Evolutionary conservation across 257 asterid genomes (phyloP), one percentile per base, ranked within the genome.

Genomic region (Datura wrightii): DNA sequence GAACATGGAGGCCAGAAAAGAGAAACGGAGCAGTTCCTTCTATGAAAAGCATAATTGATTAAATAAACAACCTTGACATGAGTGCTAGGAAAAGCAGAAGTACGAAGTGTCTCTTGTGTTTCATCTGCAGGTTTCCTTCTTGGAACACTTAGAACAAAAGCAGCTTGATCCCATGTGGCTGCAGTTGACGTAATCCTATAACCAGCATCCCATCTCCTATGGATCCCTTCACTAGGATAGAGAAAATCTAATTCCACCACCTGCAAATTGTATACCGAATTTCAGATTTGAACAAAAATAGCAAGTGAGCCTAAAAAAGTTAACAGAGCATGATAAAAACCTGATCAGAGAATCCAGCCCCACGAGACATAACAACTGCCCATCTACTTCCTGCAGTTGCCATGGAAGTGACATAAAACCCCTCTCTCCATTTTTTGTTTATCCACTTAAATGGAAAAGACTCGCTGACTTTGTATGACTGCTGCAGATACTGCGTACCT

Each of bases 91-190:
- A 94, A 94, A 69, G 94, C 95, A 81, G 97, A 92, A n/a, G 98
- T 94, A 10, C 98, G 92, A 39, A 94, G 97, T 6, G 98, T 94
- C 90, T 92, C 98, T 83, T 94, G 98, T 71, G 97, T 93, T 85
- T 93, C 98, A 84, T 94, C 97, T 10, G 92, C 84, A n/a, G 92
- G 90, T 80, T 89, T 93, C 85, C 92, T 83, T 81, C 95, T 86
- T 8, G 97, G 94, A 83, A 88, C 88, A 87, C 97, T 93, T 36
- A 93, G 92, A 79, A 93, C 91, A 50, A 93, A 79, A 79, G 97
- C 97, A 44, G 93, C 84, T 83, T 93, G 95, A 82, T 93, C 97
- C 65, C 72, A 56, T 8, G 97, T 93, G 79, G 93, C 94, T 10
- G 97, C 97, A 79, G 92, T 91, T 1, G 95, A 86, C 9, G 97